These are phyloP conservation scores for Candolleomyces efflorescens DNA, from an alignment of 768 basidiomycete genomes.

Conservation along the genomic window DNA sequence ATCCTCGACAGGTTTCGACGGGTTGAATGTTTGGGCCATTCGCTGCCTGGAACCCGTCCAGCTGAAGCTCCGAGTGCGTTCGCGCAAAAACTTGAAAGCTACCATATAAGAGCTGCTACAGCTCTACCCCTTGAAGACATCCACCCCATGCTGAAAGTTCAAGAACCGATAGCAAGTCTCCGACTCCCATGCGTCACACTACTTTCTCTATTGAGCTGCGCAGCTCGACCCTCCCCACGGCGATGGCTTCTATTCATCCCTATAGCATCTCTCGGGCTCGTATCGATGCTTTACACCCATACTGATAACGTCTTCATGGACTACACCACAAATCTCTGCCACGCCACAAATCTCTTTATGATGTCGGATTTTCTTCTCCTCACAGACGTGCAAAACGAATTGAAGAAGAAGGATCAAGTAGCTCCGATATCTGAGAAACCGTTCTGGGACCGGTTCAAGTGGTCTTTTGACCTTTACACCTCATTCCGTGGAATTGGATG, in stretches of 20 bases:
- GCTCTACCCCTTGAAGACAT: no score
- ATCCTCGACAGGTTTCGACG: no score
- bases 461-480: background rate
- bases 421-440: background rate
- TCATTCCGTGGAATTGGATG: background rate
- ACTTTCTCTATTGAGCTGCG: constrained; percentile 9
- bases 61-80: no score
- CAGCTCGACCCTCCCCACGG: constrained; percentile 12
- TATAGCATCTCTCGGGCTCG: constrained; percentile 6
- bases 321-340: background rate
- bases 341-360: constrained; percentile 1
- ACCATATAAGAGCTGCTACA: no score
- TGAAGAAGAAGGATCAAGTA: background rate
- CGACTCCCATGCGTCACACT: no score
- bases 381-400: background rate
- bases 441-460: background rate
- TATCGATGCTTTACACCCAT: constrained; percentile 10
- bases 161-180: no score
- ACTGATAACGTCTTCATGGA: constrained; percentile 8
- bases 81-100: no score
- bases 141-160: no score
- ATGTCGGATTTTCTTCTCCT: constrained; percentile 1
- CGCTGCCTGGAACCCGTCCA: no score
- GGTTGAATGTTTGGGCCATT: no score
- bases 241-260: constrained; percentile 13